Base-by-base conservation (phyloP, 2,329 filamentous ascomycete genomes). In the Aplosporella prunicola region DNA sequence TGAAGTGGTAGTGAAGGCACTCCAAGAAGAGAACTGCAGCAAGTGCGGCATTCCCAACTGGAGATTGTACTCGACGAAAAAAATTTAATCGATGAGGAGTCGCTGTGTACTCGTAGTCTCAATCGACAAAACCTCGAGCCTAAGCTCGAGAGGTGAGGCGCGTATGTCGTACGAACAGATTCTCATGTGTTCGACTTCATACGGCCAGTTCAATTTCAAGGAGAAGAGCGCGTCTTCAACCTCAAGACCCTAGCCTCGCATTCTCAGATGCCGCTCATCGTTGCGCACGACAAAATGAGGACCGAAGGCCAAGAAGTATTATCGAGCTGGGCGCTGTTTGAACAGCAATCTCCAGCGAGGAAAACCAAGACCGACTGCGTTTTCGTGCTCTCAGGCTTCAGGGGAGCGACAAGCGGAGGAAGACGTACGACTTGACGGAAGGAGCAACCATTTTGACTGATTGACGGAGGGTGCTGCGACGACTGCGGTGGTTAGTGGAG, bases 21-120 rank as follows among this genome's bases (percentile, higher is more conserved):
- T 82, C 82, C 81, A 78, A 78, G 78, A 78, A 74, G 77, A 87
- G 85, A 93, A 93, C 69, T 93, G 86, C 82, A 80, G 82, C 82
- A 74, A 80, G 71, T 68, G 83, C 84, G 77, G 80, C 83, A 89
- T 91, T 91, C 83, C 88, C 80, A 72, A 78, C 76, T 75, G 82
- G 80, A 55, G 47, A 53, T 76, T 75, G 78, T 70, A 88, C 83
- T 88, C 84, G 82, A 83, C 68, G 66, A 32, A 5, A 18, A 64
- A 66, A 78, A 45, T 87, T 89, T 88, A 51, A 82, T 86, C 78
- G 68, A 78, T 86, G 82, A 85, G 43, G 32, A 75, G 65, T 14
- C 32, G 20, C 34, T 40, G 43, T 34, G 39, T 17, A 47, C 49
- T 52, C 48, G 53, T 54, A 45, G 33, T 39, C 80, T 86, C 82